These are phyloP conservation scores for Aspergillus biplanus DNA, from an alignment of 495 filamentous ascomycete genomes.

Conservation along the genomic window DNA sequence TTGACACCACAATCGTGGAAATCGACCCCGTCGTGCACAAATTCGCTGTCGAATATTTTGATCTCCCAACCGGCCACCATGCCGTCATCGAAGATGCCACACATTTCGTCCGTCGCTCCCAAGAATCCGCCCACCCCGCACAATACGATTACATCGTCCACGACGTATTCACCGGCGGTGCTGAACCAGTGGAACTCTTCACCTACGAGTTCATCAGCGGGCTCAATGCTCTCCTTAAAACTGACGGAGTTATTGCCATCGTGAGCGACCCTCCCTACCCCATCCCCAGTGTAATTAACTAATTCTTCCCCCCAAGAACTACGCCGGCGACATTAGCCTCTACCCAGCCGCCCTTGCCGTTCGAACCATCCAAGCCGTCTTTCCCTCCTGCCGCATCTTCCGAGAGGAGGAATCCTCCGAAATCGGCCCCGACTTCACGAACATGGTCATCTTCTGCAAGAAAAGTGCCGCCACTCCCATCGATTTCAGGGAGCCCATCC, in stretches of 20 bases:
- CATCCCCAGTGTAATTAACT: conserved; percentile 11
- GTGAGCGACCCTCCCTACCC: conserved; percentile 51
- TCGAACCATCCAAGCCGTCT: conserved; percentile 70
- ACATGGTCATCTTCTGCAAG: conserved; percentile 75
- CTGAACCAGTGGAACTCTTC: conserved; percentile 86
- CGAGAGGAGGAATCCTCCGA: conserved; percentile 68
- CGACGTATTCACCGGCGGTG: conserved; percentile 98
- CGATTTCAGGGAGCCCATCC: conserved; percentile 67
- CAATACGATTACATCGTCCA: conserved; percentile 92
- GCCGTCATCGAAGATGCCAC: conserved; percentile 82
- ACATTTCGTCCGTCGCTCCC: conserved; percentile 63
- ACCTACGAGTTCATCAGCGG: conserved; percentile 78
- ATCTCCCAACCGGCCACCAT: conserved; percentile 75
- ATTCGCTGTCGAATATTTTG: conserved; percentile 82
- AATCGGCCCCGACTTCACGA: conserved; percentile 73
- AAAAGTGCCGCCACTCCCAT: conserved; percentile 49
- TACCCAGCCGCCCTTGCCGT: conserved; percentile 72
- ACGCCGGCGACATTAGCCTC: conserved; percentile 86
- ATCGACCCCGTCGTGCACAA: conserved; percentile 88
- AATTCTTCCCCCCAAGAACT: conserved; percentile 68
- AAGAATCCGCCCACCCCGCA: conserved; percentile 43
- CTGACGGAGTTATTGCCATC: conserved; percentile 85
- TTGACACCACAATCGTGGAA: conserved; percentile 91
- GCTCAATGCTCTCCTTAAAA: conserved; percentile 68
- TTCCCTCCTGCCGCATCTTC: conserved; percentile 82